Percentiles rank a stretch among this genome's conserved stretches.
phyloP scores from a whole-genome alignment of 106 monocot genomes.

The Dioscorea dumetorum region DNA sequence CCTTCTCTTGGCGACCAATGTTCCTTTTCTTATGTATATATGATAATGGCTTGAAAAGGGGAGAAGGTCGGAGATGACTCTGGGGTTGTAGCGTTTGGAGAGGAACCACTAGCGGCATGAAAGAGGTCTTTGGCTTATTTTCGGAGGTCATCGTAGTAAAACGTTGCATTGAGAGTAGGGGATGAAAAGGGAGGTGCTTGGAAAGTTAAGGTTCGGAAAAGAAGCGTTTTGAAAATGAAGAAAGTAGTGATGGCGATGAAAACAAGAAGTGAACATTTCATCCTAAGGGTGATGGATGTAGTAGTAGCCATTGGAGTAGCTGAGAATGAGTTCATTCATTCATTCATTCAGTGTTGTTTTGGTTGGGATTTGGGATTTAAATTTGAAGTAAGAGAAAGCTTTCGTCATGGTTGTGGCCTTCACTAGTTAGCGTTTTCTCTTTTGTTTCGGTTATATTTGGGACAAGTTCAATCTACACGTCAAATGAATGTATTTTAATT shows the following conservation, averaged over 20 bases:
- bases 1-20: too few species aligned
- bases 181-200: background rate
- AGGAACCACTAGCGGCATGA: slow-evolving; percentile 2
- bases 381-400: background rate
- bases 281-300: background rate
- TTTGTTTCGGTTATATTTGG: too few species aligned
- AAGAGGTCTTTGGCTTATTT: slow-evolving; percentile 13
- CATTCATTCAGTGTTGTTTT: background rate
- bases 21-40: too few species aligned
- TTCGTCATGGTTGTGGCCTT: too few species aligned
- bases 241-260: background rate
- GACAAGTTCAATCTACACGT: too few species aligned
- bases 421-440: too few species aligned
- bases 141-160: slow-evolving; percentile 1
- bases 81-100: background rate
- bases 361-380: background rate
- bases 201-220: background rate
- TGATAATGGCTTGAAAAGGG: slow-evolving; percentile 1
- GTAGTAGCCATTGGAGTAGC: background rate
- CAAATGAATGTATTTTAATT: too few species aligned
- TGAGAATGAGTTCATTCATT: background rate
- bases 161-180: background rate
- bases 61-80: slow-evolving; percentile 9
- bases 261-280: background rate
- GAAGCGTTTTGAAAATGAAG: background rate